phyloP scores from a whole-genome alignment of 805 yeast genomes.

The Pichia ethanolica region DNA sequence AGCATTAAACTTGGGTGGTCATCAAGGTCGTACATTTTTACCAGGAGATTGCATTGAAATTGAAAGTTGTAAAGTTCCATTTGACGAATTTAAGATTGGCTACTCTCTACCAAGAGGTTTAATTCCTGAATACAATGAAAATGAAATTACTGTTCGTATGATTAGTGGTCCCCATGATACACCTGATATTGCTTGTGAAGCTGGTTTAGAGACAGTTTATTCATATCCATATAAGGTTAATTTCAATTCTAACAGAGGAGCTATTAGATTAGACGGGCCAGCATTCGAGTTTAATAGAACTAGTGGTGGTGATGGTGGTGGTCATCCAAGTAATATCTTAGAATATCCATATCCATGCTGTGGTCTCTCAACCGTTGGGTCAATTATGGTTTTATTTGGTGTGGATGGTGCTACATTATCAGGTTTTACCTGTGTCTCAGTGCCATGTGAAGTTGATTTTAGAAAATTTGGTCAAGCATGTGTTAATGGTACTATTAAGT shows the following conservation, averaged over 20 bases:
- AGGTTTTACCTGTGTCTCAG: conserved; percentile 23
- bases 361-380: conserved; percentile 25
- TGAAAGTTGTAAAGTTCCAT: not conserved
- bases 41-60: conserved; percentile 25
- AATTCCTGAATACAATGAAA: conserved; percentile 13
- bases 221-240: conserved; percentile 18
- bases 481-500: conserved; percentile 20
- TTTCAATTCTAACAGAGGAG: conserved; percentile 27
- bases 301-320: conserved; percentile 27
- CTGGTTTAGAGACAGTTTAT: conserved; percentile 20
- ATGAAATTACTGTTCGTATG: conserved; percentile 14
- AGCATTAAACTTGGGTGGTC: conserved; percentile 23
- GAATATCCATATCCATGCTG: conserved; percentile 26
- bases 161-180: conserved; percentile 27
- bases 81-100: conserved; percentile 7
- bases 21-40: conserved; percentile 24
- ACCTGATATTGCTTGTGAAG: conserved; percentile 21
- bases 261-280: conserved; percentile 26
- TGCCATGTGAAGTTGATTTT: conserved; percentile 23
- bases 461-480: conserved; percentile 30
- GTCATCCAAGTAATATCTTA: conserved; percentile 24
- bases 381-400: conserved; percentile 21
- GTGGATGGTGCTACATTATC: conserved; percentile 27
- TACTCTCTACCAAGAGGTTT: conserved; percentile 14
- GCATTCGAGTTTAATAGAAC: conserved; percentile 16